Base-by-base conservation (phyloP, 257 asterid genomes). In the Solanum lycopersicoides region DNA sequence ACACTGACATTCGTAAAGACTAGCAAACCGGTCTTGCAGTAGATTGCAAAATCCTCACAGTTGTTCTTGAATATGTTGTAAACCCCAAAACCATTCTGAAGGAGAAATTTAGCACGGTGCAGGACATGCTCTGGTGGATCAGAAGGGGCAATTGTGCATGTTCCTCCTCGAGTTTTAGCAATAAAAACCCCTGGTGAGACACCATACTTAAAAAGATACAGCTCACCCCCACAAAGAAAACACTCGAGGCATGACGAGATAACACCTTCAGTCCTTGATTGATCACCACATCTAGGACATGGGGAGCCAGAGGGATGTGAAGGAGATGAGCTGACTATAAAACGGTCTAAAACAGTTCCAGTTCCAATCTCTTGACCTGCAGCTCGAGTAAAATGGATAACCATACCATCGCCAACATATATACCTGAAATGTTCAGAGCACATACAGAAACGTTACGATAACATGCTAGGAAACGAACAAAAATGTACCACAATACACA, bases 11-110 rank as follows among this genome's bases (percentile, higher is more conserved):
- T 90, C 35, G 94, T 89, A 86, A 90, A 88, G 82, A 95, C 87
- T 32, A 96, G 95, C 88, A 93, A 90, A 56, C 98, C 98, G 2
- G 99, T 96, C 90, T 96, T 96, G 93, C 98, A 95, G 93, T 96
- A 96, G 72, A 95, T 94, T 0, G 98, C 94, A 6, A 96, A 93
- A 87, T 96, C 99, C 91, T 96, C 99, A 10, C 99, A 95, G 91
- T 96, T 96, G 94, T 94, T 96, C 87, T 92, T 94, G 93, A 92
- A 96, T 32, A 96, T 39, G 85, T 93, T 87, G 84, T 95, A 96
- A 21, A 75, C 88, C 1, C 99, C 99, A 85, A 96, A 96, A 60
- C 98, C 98, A 23, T 95, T 94, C 87, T 92, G 91, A 69, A 95
- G 98, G 74, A 96, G 95, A 56, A 88, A 92, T 45, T 92, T 91